Percentiles rank a stretch among this genome's conserved stretches.
Conservation (phyloP, 352 stramenopile species). For the Discostella stelligera region DNA sequence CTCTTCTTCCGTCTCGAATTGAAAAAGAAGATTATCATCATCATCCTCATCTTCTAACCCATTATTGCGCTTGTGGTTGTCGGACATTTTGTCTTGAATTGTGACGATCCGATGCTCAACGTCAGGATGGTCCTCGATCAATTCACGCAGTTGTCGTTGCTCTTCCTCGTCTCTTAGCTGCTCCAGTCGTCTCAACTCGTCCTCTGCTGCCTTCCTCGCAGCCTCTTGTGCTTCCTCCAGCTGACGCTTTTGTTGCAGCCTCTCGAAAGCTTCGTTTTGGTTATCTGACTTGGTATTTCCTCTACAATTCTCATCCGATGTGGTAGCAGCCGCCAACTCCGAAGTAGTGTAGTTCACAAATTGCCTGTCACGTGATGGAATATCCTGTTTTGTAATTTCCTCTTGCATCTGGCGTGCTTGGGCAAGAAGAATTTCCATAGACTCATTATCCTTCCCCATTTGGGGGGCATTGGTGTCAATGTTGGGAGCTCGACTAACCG, state of each 20-base stretch:
- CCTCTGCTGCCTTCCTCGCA: constrained; percentile 5
- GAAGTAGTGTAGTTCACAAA: neutral
- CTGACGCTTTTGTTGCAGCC: neutral
- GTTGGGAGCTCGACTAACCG: neutral
- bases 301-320: neutral
- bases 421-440: constrained; percentile 19
- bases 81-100: neutral
- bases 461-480: neutral
- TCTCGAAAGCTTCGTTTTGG: neutral
- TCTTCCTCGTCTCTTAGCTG: constrained; percentile 37
- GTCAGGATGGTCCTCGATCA: constrained; percentile 31
- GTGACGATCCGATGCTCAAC: constrained; percentile 11
- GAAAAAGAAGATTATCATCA: constrained; percentile 19
- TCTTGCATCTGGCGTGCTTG: constrained; percentile 35
- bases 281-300: constrained; percentile 4
- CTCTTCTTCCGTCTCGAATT: constrained; percentile 66
- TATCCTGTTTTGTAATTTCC: constrained; percentile 7
- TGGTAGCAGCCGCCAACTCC: neutral
- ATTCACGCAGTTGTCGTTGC: constrained; percentile 31
- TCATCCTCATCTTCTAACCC: neutral
- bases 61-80: constrained; percentile 2
- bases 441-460: constrained; percentile 7
- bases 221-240: constrained; percentile 17
- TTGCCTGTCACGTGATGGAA: neutral
- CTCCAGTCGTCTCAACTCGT: constrained; percentile 23